phyloP scores from a whole-genome alignment of 352 stramenopile genomes.

The Globisporangium emineosum region DNA sequence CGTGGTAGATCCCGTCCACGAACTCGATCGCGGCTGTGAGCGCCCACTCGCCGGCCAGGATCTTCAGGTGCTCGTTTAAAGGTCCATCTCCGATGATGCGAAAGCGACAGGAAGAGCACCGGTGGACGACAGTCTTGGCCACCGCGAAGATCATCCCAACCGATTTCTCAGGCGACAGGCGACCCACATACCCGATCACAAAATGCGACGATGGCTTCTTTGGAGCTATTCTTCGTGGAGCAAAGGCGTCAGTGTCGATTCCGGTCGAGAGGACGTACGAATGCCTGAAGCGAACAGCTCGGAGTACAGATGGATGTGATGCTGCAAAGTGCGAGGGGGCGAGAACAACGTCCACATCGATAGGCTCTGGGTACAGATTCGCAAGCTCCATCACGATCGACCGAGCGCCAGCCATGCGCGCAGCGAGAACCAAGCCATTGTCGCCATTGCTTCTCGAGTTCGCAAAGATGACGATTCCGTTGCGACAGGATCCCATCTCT shows the following conservation, averaged over 20 bases:
- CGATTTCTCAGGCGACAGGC: conserved; percentile 48
- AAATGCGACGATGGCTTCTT: conserved; percentile 15
- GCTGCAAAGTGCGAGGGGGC: conserved; percentile 52
- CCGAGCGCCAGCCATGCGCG: conserved; percentile 31
- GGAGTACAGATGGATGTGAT: conserved; percentile 37
- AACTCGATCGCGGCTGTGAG: conserved; percentile 35
- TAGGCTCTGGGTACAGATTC: conserved; percentile 34
- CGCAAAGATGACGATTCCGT: conserved; percentile 44
- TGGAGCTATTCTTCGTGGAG: conserved; percentile 15
- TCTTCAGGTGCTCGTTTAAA: conserved; percentile 25
- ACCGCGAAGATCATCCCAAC: conserved; percentile 34
- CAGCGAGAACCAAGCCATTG: conserved; percentile 29
- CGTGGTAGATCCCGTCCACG: conserved; percentile 42
- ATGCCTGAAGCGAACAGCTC: conserved; percentile 19
- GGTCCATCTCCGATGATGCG: conserved; percentile 37
- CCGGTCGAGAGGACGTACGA: conserved; percentile 42
- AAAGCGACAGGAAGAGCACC: conserved; percentile 26
- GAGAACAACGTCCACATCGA: conserved; percentile 46
- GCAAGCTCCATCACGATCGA: conserved; percentile 51
- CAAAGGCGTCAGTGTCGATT: conserved; percentile 36
- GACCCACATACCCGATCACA: conserved; percentile 46
- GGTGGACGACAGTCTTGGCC: conserved; percentile 24
- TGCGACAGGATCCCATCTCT: conserved; percentile 26
- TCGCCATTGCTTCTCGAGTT: conserved; percentile 39
- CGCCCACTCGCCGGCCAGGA: conserved; percentile 28